Conservation (phyloP, 2,329 filamentous ascomycete genomes). For the Epichloe amarillans region DNA sequence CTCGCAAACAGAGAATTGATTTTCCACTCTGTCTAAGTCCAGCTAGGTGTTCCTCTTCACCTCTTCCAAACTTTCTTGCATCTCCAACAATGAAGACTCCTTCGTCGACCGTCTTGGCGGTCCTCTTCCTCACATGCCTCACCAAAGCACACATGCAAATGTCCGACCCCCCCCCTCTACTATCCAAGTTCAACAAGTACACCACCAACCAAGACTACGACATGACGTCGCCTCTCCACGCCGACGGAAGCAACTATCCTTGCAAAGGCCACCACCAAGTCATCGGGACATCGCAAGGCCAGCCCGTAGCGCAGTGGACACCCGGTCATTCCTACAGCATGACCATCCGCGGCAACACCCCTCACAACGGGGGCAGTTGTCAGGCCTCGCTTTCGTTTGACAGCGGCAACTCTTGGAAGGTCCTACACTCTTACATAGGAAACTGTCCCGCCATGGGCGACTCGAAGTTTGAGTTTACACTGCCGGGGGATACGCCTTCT, state of each 20-base stretch:
- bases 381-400: constrained; percentile 51
- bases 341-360: constrained; percentile 36
- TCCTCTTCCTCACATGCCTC: neutral
- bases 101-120: constrained; percentile 20
- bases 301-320: constrained; percentile 39
- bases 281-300: constrained; percentile 34
- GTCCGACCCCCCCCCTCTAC: constrained; percentile 40
- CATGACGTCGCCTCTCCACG: constrained; percentile 53
- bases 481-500: constrained; percentile 37
- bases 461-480: constrained; percentile 30
- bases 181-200: constrained; percentile 38
- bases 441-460: constrained; percentile 18
- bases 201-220: constrained; percentile 49
- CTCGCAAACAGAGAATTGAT: no score
- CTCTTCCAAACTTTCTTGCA: neutral
- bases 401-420: constrained; percentile 42
- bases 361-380: constrained; percentile 47
- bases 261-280: constrained; percentile 54
- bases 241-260: constrained; percentile 53
- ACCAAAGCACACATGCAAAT: constrained; percentile 42
- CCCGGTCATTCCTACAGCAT: constrained; percentile 39
- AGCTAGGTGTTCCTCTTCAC: neutral
- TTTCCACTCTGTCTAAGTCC: no score
- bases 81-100: constrained; percentile 28
- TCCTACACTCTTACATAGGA: constrained; percentile 25